Conservation (phyloP, 306 rosid species). For the Ammopiptanthus mongolicus region DNA sequence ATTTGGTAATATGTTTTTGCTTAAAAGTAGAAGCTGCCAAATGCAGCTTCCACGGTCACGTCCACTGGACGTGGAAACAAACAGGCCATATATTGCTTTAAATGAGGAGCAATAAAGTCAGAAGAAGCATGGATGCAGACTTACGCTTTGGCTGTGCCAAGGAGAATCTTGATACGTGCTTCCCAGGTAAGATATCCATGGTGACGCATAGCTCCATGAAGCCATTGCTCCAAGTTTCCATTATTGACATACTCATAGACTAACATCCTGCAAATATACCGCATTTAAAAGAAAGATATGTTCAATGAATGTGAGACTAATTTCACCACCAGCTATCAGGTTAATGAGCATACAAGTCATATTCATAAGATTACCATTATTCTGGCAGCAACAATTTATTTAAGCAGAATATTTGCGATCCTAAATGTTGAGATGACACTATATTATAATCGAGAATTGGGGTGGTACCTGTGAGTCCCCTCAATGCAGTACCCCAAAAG, state of each 20-base stretch:
- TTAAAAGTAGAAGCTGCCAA: too few species aligned
- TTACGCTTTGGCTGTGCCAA: constrained; percentile 97
- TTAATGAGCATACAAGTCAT: background rate
- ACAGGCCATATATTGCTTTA: constrained; percentile 25
- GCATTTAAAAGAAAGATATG: background rate
- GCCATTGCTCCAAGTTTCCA: constrained; percentile 98
- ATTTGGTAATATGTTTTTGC: too few species aligned
- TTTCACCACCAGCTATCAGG: background rate
- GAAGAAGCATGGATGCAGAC: constrained; percentile 25
- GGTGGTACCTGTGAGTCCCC: constrained; percentile 79
- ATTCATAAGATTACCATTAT: background rate
- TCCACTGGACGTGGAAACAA: too few species aligned
- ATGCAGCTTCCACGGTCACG: too few species aligned
- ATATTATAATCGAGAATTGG: background rate
- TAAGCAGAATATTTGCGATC: constrained; percentile 1
- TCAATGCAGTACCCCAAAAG: constrained; percentile 88
- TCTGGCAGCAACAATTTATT: background rate
- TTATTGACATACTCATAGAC: constrained; percentile 89
- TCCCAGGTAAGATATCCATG: constrained; percentile 98
- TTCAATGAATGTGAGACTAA: background rate
- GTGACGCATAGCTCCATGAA: constrained; percentile 94
- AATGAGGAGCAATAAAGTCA: constrained; percentile 13
- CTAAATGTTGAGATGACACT: background rate
- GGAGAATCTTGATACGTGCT: constrained; percentile 83
- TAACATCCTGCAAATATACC: constrained; percentile 57